Base-by-base conservation (phyloP, 2,329 filamentous ascomycete species). In the Metarhizium sp. region DNA sequence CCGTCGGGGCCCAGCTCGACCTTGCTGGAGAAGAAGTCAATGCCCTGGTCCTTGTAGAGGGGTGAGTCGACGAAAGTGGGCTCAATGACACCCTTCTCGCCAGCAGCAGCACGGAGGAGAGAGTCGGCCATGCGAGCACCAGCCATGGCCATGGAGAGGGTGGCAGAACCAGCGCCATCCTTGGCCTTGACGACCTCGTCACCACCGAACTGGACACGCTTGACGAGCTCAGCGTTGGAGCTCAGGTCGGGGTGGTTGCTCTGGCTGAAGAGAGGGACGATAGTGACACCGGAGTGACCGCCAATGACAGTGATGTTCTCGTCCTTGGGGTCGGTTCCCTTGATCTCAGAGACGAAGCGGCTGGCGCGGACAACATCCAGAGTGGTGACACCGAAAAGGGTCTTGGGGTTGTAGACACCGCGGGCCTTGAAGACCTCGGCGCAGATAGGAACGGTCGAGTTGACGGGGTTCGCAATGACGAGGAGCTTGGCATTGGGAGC, bases 181-280 rank as follows among this genome's bases (percentile, higher is more conserved):
- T 97, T 97, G 77, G 92, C 94, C 85, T 96, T 84, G 78, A 97
- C 92, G 65, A 97, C 92, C 86, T 97, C 92, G 74, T 97, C 92
- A 81, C 92, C 92, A 75, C 94, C 92, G 74, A 97, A 97, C 80
- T 97, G 92, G 69, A 97, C 94, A 73, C 94, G 92, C 75, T 92
- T 85, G 77, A 97, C 79, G 68, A 97, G 90, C 60, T 82, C 81
- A 69, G 84, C 79, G 74, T 91, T 80, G 74, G 90, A 87, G 67
- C 83, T 78, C 67, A 97, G 89, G 69, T 89, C 84, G 67, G 86
- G 79, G 84, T 96, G 88, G 75, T 79, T 87, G 75, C 88, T 90
- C 82, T 97, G 94, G 71, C 87, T 92, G 79, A 99, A 91, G 67
- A 99, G 88, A 61, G 94, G 94, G 52, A 99, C 94, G 69, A 99